Evolutionary conservation across 2,329 filamentous ascomycete species (phyloP), one percentile per base, ranked within the genome.

Genomic region (Penicillium sp.): DNA sequence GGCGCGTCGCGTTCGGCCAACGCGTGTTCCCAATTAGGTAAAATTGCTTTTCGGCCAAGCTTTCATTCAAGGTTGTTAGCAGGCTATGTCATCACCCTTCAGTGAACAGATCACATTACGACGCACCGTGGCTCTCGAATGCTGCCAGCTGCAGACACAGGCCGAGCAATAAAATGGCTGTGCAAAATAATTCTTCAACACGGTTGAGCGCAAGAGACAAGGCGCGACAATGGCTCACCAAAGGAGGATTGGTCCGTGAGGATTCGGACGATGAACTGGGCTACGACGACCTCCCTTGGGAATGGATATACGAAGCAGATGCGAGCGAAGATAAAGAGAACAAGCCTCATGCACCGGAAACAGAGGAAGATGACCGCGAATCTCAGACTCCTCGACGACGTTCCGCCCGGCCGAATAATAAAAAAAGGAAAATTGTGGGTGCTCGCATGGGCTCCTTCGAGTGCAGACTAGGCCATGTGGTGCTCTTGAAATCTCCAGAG

Each of bases 201-300:
- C 35, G 50, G 28, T 47, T 26, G 45, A 48, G 45, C 35, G 61
- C 60, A 20, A 64, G 56, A 33, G 68, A 62, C 59, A 64, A 70
- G 30, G 74, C 76, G 45, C 76, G 74, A 58, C 71, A 74, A 65
- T 79, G 78, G 66, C 77, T 87, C 58, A 81, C 74, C 59, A 84
- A 72, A 62, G 83, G 84, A 47, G 87, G 86, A 28, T 79, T 91
- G 11, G 74, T 78, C 6, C 81, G 88, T 65, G 89, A 94, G 60
- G 88, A 96, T 69, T 95, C 90, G 0, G 91, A 96, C 70, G 91
- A 96, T 71, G 93, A 96, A 71, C 82, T 95, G 23, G 88, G 85
- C 26, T 78, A 82, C 35, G 85, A 89, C 50, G 88, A 91, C 65
- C 75, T 81, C 47, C 83, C 86, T 0, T 94, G 90, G 90, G 82